Evolutionary conservation across 768 basidiomycete genomes (phyloP).

Genomic region (Termitomyces sp.): DNA sequence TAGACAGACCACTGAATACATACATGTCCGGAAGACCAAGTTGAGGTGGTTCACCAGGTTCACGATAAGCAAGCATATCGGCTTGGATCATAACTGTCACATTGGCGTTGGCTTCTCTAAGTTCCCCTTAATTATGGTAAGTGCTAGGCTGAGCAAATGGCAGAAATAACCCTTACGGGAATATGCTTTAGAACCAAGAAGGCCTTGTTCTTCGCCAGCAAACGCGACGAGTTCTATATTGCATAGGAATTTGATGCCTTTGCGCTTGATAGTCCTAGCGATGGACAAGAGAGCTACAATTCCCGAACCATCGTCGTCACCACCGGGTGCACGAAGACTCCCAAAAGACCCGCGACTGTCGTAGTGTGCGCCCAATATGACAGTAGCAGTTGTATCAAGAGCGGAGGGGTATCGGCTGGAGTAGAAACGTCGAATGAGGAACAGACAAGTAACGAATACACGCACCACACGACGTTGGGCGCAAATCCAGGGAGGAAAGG

Average conservation of each 20-base stretch:
- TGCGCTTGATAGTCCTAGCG: constrained; percentile 67
- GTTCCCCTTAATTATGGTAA: constrained; percentile 40
- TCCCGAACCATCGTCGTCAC: constrained; percentile 51
- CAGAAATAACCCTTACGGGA: constrained; percentile 60
- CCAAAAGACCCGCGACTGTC: constrained; percentile 92
- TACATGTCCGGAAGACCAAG: constrained; percentile 75
- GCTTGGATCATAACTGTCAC: constrained; percentile 85
- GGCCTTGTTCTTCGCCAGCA: constrained; percentile 90
- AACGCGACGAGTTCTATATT: constrained; percentile 82
- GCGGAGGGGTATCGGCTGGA: constrained; percentile 54
- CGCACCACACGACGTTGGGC: constrained; percentile 86
- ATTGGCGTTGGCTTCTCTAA: constrained; percentile 57
- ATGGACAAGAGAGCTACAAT: constrained; percentile 75
- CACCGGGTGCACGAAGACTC: constrained; percentile 56
- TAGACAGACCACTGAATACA: constrained; percentile 16
- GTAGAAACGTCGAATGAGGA: not conserved
- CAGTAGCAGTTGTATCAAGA: constrained; percentile 55
- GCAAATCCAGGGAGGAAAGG: constrained; percentile 70
- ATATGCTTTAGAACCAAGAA: constrained; percentile 75
- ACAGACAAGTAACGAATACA: not conserved
- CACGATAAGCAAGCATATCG: constrained; percentile 89
- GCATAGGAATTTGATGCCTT: constrained; percentile 64
- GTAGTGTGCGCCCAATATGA: constrained; percentile 84
- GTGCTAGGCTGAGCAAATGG: not conserved
- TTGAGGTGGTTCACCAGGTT: constrained; percentile 73